Conservation (phyloP, 257 asterid genomes). For the Ilex asprella region DNA sequence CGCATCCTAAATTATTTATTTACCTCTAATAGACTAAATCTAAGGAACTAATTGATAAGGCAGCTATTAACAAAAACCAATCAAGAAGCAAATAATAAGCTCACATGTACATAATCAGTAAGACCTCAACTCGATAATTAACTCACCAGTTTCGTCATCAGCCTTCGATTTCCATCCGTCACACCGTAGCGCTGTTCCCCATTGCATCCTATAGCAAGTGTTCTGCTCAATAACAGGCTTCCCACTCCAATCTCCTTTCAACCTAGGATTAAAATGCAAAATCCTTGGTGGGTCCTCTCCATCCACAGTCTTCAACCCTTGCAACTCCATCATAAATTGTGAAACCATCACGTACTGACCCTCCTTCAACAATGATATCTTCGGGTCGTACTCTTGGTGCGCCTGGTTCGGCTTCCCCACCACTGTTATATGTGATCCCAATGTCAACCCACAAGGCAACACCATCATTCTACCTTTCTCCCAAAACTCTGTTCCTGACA, state of each 20-base stretch:
- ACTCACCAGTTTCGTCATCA: constrained; percentile 90
- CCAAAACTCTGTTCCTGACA: constrained; percentile 44
- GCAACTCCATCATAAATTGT: constrained; percentile 90
- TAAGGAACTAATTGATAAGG: too few relatives aligned
- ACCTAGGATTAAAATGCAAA: constrained; percentile 76
- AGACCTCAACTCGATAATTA: constrained; percentile 2
- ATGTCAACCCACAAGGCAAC: constrained; percentile 78
- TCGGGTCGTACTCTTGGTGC: constrained; percentile 64
- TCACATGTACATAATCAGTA: not conserved
- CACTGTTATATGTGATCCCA: constrained; percentile 80
- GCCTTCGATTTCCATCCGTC: constrained; percentile 87
- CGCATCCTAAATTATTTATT: too few relatives aligned
- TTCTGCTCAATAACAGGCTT: constrained; percentile 90
- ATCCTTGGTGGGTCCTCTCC: constrained; percentile 95
- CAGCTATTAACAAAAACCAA: constrained; percentile 3
- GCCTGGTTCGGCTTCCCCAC: constrained; percentile 73
- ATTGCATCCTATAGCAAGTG: constrained; percentile 93
- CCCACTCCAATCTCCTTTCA: constrained; percentile 97
- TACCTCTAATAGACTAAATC: too few relatives aligned
- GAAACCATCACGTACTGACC: constrained; percentile 87
- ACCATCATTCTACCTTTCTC: constrained; percentile 46
- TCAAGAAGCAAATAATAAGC: not conserved
- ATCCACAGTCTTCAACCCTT: constrained; percentile 84
- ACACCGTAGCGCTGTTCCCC: constrained; percentile 89
- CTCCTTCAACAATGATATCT: constrained; percentile 63